phyloP scores from a whole-genome alignment of 139 green algal species.

The Asterochloris erici region DNA sequence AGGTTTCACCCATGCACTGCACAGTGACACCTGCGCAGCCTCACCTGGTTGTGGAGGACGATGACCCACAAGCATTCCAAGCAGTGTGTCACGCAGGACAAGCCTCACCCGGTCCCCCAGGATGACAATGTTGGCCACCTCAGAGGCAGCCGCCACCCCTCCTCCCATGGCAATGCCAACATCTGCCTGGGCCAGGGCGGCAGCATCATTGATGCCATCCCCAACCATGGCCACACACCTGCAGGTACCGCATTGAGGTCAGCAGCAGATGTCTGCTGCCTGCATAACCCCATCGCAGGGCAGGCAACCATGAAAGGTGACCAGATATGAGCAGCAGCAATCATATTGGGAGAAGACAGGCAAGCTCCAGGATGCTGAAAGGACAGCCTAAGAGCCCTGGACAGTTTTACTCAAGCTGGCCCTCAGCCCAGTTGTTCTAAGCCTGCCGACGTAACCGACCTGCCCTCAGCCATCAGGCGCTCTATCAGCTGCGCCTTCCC shows the following conservation, averaged over 20 bases:
- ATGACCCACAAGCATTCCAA: background rate
- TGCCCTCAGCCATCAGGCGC: slow-evolving; percentile 44
- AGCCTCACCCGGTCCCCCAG: slow-evolving; percentile 72
- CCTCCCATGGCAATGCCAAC: slow-evolving; percentile 88
- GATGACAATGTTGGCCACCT: slow-evolving; percentile 77
- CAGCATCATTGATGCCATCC: slow-evolving; percentile 89
- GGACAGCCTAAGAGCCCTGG: background rate
- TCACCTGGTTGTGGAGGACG: background rate
- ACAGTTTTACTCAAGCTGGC: background rate
- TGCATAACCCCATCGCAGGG: background rate
- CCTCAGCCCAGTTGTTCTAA: background rate
- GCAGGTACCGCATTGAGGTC: background rate
- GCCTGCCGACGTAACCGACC: too few species aligned
- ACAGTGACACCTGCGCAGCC: background rate
- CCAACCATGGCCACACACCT: slow-evolving; percentile 82
- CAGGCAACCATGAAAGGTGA: background rate
- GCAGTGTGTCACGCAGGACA: slow-evolving; percentile 19
- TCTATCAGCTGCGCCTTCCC: slow-evolving; percentile 69
- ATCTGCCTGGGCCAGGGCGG: slow-evolving; percentile 76
- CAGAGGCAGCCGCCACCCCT: slow-evolving; percentile 51
- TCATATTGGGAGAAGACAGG: too few species aligned
- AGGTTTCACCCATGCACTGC: background rate
- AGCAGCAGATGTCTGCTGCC: background rate
- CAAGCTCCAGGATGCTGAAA: too few species aligned
- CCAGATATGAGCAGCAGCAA: background rate